Base-by-base conservation (phyloP, 106 monocot species). In the Dendrobium officinale region DNA sequence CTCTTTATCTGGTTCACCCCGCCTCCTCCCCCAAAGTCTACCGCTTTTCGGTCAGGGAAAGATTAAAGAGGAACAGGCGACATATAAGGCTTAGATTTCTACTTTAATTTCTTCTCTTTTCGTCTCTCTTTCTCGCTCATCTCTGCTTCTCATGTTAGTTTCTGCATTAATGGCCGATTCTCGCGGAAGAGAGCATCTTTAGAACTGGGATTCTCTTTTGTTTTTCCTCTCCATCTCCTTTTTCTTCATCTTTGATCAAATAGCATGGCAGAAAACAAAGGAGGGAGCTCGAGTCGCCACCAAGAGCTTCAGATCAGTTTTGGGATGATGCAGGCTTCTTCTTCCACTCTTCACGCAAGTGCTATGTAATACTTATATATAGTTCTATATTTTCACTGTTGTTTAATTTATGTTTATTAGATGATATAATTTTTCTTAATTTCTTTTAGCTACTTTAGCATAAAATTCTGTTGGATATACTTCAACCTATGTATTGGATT, bases 311-410 rank as follows among this genome's bases (percentile, higher is more conserved):
- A 84, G 44, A 79, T 81, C 17, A 27, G 80, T 11, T 85, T 81
- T 75, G 88, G 85, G 78, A 76, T 86, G 61, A 81, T 73, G 55
- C 48, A 86, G 1, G 45, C 24, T 22, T 49, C 76, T 76, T 91
- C 88, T 44, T 91, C 88, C 55, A 81, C 88, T 82, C 61, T 79
- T 58, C 59, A 86, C 51, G 80, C 67, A 24, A 88, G 42, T 80
- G 82, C 84, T 86, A 86, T 88, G 85, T 89, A 85, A 81, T 77
- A 49, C 13, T 48, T 27, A 2, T 49, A 22, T 3, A 61, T 9
- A n/a, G 19, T 19, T 24, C 24, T 49, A 10, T 48, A 3, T 26
- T 11, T 76, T 1, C 42, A 27, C 19, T 24, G 20, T 19, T 61
- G 37, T 56, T 45, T 45, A 45, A 45, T 45, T 45, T 45, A 6